phyloP scores from a whole-genome alignment of 495 filamentous ascomycete species.

The Aspergillus homomorphus region DNA sequence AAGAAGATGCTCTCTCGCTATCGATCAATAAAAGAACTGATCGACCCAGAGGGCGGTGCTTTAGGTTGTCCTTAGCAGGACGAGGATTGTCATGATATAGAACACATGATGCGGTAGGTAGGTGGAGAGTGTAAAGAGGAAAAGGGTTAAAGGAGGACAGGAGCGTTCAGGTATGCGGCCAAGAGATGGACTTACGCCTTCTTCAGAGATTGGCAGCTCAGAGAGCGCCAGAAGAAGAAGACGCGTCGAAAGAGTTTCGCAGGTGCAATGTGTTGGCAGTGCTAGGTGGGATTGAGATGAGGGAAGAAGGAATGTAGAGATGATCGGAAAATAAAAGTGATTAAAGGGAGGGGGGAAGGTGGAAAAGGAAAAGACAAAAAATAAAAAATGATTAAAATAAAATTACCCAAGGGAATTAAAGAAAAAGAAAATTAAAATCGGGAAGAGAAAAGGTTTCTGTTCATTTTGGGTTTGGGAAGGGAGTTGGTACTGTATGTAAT shows the following conservation, averaged over 20 bases:
- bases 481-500: background rate
- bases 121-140: constrained; percentile 17
- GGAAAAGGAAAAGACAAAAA: constrained; percentile 17
- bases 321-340: constrained; percentile 26
- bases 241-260: constrained; percentile 27
- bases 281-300: constrained; percentile 20
- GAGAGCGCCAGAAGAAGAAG: constrained; percentile 33
- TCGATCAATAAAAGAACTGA: constrained; percentile 34
- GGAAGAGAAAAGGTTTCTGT: background rate
- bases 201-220: constrained; percentile 35
- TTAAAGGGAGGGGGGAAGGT: constrained; percentile 20
- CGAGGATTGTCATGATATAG: constrained; percentile 45
- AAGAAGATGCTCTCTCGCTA: constrained; percentile 28
- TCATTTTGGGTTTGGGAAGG: background rate
- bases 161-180: constrained; percentile 30
- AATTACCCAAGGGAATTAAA: constrained; percentile 8
- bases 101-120: constrained; percentile 31
- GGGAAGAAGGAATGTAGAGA: constrained; percentile 27
- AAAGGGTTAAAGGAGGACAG: constrained; percentile 23
- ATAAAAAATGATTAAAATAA: constrained; percentile 18
- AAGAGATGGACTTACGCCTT: constrained; percentile 28
- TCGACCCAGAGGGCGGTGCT: constrained; percentile 30
- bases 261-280: constrained; percentile 27
- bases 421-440: constrained; percentile 2
- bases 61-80: constrained; percentile 37